Evolutionary conservation across 2,329 filamentous ascomycete genomes (phyloP).

Genomic region (Calonectria pteridis): DNA sequence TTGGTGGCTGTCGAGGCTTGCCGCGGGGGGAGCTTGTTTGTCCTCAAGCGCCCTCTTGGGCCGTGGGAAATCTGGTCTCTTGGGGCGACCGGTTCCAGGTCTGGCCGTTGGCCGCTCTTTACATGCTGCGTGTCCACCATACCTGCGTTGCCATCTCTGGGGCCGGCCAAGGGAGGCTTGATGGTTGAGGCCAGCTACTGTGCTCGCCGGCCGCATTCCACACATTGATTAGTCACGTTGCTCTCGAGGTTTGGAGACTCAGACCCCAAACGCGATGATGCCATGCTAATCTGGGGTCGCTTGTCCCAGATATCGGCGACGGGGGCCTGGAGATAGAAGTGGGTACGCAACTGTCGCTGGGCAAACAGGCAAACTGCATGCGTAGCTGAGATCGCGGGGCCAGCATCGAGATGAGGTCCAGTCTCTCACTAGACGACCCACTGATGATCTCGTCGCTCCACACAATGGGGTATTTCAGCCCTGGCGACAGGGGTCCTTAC

Average conservation of each 20-base stretch:
- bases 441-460: not conserved
- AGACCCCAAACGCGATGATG: not conserved
- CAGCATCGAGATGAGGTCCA: not conserved
- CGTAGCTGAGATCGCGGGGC: constrained; percentile 4
- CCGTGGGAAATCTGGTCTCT: constrained; percentile 6
- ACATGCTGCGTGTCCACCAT: not conserved
- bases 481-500: not conserved
- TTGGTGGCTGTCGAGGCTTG: constrained; percentile 4
- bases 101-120: not conserved
- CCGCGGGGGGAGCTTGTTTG: not conserved
- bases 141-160: not conserved
- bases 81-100: constrained; percentile 1
- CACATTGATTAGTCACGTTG: not conserved
- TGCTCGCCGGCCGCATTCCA: not conserved
- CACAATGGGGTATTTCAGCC: not conserved
- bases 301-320: not conserved
- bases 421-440: not conserved
- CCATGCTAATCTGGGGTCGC: not conserved
- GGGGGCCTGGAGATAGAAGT: not conserved
- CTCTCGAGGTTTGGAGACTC: not conserved
- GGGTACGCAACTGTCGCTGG: not conserved
- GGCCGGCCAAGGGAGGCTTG: not conserved
- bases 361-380: constrained; percentile 5
- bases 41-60: not conserved
- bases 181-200: not conserved